Evolutionary conservation across 129 eudicot species (phyloP), one percentile per base, ranked within the genome.

Genomic region (Lactuca sativa): DNA sequence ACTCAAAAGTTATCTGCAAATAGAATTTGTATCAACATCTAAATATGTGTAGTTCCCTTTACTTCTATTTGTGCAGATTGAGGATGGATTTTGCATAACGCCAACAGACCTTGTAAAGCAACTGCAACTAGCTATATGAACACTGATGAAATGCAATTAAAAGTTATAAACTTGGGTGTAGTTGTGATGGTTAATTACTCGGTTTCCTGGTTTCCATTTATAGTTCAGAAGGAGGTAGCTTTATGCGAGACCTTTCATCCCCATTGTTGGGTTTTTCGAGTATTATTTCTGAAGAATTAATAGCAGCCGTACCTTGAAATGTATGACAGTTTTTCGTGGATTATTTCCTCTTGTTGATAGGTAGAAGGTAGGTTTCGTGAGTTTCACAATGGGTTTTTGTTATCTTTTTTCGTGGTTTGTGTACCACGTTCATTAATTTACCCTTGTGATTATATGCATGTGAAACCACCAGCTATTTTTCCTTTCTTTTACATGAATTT

Each of bases 161-260:
- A 15, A 47, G 15, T 36, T 21, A 48, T 59, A 48, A 54, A 59
- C 25, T 47, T 17, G 41, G 8, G 47, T 33, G 63, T 49, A 51
- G 0, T 66, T 11, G 17, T 4, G 30, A 7, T 76, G 36, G 30
- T 59, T 15, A 25, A 17, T 58, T 56, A 33, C 41, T 57, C 44
- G n/a, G 30, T 59, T 48, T 59, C 14, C 6, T 53, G 5, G 3
- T 21, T 75, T 9, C 11, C 25, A 13, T 65, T 56, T 7, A 44
- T 31, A 71, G 67, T 58, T 59, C 58, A 58, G 57, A 70, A 48
- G 68, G 68, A 16, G 71, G 31, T 21, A 66, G 32, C 15, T 49
- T 30, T 67, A 33, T 33, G 30, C 0, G 30, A 25, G 30, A 25
- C 30, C 30, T 0, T 25, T 25, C 30, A 32, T 66, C 44, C 56